Percentiles rank a stretch among this genome's conserved stretches.
Conservation (phyloP, 2,329 filamentous ascomycete species). For the Neofusicoccum ribis region DNA sequence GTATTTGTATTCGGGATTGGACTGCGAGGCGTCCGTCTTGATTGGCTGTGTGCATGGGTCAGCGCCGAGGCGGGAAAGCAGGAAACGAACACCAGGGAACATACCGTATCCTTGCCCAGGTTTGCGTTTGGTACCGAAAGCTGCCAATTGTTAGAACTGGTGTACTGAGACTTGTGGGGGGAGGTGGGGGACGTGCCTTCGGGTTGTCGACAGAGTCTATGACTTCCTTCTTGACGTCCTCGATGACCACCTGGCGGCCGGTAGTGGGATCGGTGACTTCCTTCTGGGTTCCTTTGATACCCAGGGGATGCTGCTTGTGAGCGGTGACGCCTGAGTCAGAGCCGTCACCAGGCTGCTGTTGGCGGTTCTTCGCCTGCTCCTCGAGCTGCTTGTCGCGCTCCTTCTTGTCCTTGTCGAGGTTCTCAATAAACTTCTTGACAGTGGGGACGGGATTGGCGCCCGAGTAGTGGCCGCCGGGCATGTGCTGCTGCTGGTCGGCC, state of each 20-base stretch:
- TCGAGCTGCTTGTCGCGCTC: conserved; percentile 73
- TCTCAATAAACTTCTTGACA: conserved; percentile 78
- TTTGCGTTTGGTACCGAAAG: conserved; percentile 89
- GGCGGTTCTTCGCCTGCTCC: conserved; percentile 47
- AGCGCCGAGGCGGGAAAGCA: conserved; percentile 5
- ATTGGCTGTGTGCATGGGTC: conserved; percentile 50
- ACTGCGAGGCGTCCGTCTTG: conserved; percentile 69
- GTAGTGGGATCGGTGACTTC: conserved; percentile 85
- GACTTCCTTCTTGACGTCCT: conserved; percentile 72
- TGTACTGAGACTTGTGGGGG: not conserved
- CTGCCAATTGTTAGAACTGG: conserved; percentile 41
- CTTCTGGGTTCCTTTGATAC: conserved; percentile 52
- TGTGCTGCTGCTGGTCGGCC: conserved; percentile 42
- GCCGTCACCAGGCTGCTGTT: conserved; percentile 46
- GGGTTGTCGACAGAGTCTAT: conserved; percentile 72
- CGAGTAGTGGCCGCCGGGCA: conserved; percentile 72
- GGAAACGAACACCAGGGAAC: conserved; percentile 23
- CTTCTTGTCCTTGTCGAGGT: conserved; percentile 76
- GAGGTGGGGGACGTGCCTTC: conserved; percentile 49
- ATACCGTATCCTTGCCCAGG: conserved; percentile 68
- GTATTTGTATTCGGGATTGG: conserved; percentile 75
- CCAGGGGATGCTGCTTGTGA: conserved; percentile 50
- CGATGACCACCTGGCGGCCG: conserved; percentile 80
- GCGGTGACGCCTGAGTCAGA: conserved; percentile 25
- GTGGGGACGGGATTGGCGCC: conserved; percentile 83